These are phyloP conservation scores for Rhypophila decipiens DNA, from an alignment of 495 filamentous ascomycete genomes.

Conservation along the genomic window DNA sequence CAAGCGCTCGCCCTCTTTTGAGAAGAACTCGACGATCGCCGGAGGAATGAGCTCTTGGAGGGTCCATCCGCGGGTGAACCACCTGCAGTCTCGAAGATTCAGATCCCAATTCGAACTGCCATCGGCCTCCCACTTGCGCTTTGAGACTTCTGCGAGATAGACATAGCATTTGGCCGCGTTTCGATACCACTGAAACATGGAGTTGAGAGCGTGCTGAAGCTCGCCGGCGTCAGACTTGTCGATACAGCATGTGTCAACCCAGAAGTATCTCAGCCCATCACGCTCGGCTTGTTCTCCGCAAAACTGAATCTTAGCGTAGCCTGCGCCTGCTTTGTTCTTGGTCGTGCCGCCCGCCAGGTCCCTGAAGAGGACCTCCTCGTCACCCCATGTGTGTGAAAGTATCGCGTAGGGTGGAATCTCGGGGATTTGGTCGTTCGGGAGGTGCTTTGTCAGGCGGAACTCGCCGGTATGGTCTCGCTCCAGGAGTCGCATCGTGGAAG, in stretches of 20 bases:
- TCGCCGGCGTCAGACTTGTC: background rate
- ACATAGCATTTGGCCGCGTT: background rate
- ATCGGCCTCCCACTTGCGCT: background rate
- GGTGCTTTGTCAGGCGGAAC: background rate
- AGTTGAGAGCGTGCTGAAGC: background rate
- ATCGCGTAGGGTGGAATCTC: background rate
- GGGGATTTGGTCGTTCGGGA: background rate
- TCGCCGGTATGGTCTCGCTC: background rate
- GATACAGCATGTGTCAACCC: background rate
- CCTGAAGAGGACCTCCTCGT: background rate
- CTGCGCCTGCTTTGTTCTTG: background rate
- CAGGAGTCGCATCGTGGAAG: background rate
- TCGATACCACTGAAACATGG: background rate
- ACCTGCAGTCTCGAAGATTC: background rate
- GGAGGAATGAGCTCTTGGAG: background rate
- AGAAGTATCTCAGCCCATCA: background rate
- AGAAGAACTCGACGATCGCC: background rate
- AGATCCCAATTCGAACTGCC: background rate
- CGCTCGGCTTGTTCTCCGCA: background rate
- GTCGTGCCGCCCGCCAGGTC: background rate
- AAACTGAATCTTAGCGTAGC: background rate
- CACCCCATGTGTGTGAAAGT: background rate
- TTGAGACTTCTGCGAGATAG: background rate
- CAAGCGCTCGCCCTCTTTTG: background rate
- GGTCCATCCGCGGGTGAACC: background rate